Evolutionary conservation across 305 asterid genomes (phyloP).

Genomic region (Fraxinus paxiana): DNA sequence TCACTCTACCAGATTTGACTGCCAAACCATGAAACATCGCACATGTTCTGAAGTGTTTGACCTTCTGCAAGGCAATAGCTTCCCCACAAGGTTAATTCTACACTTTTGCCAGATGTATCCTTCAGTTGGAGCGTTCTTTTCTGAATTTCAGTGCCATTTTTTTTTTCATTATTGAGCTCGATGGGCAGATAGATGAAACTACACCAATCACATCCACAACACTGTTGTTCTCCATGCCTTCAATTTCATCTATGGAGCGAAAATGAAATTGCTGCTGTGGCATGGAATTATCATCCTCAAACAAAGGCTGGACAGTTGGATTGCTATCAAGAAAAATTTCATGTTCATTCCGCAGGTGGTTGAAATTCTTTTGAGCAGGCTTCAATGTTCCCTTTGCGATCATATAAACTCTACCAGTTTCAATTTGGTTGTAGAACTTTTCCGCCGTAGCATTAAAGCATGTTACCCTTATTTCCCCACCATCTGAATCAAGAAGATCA

Average conservation of each 20-base stretch:
- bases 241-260: slow-evolving; percentile 65
- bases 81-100: slow-evolving; percentile 83
- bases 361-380: slow-evolving; percentile 68
- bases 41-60: slow-evolving; percentile 60
- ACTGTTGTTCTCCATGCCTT: slow-evolving; percentile 56
- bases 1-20: slow-evolving; percentile 65
- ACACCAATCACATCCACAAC: slow-evolving; percentile 74
- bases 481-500: slow-evolving; percentile 87
- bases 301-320: slow-evolving; percentile 65
- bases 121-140: slow-evolving; percentile 73
- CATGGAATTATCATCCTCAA: slow-evolving; percentile 63
- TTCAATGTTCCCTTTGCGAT: slow-evolving; percentile 64
- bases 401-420: slow-evolving; percentile 64
- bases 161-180: slow-evolving; percentile 67
- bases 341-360: slow-evolving; percentile 74
- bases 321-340: slow-evolving; percentile 39
- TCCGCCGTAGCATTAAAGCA: slow-evolving; percentile 88
- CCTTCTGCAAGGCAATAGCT: slow-evolving; percentile 42
- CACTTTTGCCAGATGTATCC: slow-evolving; percentile 75
- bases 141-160: slow-evolving; percentile 69
- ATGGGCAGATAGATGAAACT: slow-evolving; percentile 64
- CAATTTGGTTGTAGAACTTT: slow-evolving; percentile 62
- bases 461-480: slow-evolving; percentile 88
- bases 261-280: slow-evolving; percentile 81
- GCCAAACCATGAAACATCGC: slow-evolving; percentile 79